Conservation (phyloP, 345 rosid species). For the Sonneratia alba region DNA sequence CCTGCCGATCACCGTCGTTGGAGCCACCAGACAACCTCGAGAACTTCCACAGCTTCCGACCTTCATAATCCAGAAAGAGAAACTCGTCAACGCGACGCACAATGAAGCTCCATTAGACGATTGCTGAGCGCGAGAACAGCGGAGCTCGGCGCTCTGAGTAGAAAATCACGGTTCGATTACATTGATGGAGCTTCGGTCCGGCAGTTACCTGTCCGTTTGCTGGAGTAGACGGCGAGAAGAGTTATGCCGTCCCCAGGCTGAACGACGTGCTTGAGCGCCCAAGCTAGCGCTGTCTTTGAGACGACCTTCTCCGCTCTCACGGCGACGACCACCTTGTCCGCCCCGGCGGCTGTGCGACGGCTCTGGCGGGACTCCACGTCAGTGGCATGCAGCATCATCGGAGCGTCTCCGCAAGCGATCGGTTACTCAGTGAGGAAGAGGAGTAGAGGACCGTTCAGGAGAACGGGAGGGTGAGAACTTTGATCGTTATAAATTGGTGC, state of each 20-base stretch:
- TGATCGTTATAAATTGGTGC: slow-evolving; percentile 5
- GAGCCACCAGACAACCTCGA: slow-evolving; percentile 44
- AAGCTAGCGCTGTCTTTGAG: slow-evolving; percentile 47
- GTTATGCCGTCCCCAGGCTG: slow-evolving; percentile 54
- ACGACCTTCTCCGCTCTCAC: slow-evolving; percentile 60
- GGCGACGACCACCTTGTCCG: slow-evolving; percentile 47
- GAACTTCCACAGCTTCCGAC: slow-evolving; percentile 54
- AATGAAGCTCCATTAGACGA: not conserved
- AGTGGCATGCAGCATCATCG: not conserved
- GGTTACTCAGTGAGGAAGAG: not conserved
- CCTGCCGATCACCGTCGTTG: slow-evolving; percentile 28
- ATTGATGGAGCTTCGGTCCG: not conserved
- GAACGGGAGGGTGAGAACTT: not conserved
- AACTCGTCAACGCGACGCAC: not conserved
- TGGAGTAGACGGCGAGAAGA: slow-evolving; percentile 48
- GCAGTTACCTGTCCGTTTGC: slow-evolving; percentile 26
- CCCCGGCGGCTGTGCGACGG: slow-evolving; percentile 16
- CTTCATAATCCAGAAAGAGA: slow-evolving; percentile 13
- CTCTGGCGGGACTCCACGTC: slow-evolving; percentile 2
- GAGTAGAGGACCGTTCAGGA: not conserved
- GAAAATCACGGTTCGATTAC: not conserved
- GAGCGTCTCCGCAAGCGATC: not conserved
- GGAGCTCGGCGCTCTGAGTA: not conserved
- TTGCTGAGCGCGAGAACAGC: not conserved
- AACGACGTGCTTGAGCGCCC: slow-evolving; percentile 72